Conservation (phyloP, 2,329 filamentous ascomycete genomes). For the Madurella mycetomatis region DNA sequence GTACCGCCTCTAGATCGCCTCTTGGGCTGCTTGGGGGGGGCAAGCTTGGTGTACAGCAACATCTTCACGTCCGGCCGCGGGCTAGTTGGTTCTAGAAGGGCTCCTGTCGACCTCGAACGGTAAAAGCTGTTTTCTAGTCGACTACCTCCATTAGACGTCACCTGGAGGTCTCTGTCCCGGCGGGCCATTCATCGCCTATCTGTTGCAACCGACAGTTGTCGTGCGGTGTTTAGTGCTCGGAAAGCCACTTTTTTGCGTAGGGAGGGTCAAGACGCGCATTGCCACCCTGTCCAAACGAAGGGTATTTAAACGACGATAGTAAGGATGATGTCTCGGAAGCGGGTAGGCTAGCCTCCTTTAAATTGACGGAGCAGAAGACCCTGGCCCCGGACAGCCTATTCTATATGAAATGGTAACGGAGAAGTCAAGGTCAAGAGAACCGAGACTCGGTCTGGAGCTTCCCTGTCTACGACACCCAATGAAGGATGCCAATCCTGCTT, state of each 20-base stretch:
- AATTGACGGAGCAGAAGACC: neutral
- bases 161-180: neutral
- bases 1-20: constrained; percentile 56
- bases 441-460: neutral
- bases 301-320: neutral
- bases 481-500: neutral
- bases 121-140: neutral
- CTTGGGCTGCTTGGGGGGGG: constrained; percentile 55
- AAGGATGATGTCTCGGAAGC: neutral
- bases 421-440: neutral
- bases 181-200: neutral
- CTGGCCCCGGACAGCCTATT: neutral
- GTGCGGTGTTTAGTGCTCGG: neutral
- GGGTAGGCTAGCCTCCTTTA: neutral
- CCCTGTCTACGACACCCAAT: neutral
- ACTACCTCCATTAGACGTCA: neutral
- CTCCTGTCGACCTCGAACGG: neutral
- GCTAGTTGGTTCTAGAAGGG: neutral
- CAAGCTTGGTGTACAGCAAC: constrained; percentile 56
- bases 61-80: constrained; percentile 31
- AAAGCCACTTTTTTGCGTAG: neutral
- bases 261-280: neutral
- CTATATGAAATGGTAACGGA: neutral
- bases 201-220: neutral
- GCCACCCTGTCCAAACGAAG: neutral